Base-by-base conservation (phyloP, 148 eudicot species). In the Camellia granthamiana region DNA sequence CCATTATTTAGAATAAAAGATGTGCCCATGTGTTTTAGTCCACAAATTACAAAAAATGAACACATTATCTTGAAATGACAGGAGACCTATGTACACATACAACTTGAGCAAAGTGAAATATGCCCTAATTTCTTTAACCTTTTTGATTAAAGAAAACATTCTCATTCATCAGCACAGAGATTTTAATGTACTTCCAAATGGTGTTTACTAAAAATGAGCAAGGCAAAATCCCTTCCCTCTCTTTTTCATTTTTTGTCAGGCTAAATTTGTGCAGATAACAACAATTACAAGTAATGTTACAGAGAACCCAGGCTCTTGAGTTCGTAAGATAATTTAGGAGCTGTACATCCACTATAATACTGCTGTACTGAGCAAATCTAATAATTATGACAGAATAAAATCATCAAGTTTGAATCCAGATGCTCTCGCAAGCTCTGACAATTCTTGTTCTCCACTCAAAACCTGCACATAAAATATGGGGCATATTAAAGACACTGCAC, bases 361-460 rank as follows among this genome's bases (percentile, higher is more conserved):
- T 72, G 55, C 2, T 21, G 19, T 51, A 7, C 11, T 16, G 15
- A 8, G 18, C 38, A 52, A 18, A 52, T 55, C 65, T 72, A 30
- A 30, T 30, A 30, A 79, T 30, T 77, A 75, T 42, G 80, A 47
- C 47, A 38, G 77, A 79, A 64, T 74, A 49, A 46, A 75, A 66
- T 82, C 84, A 46, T 88, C 92, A 38, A 71, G 79, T 61, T 79
- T 81, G 74, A 91, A 86, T 68, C 92, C 93, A 52, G 97, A 89
- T 58, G 83, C 76, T 19, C 54, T 76, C 8, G 92, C 97, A 83
- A 91, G 97, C 81, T 90, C 90, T 21, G 85, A 77, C 66, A 93
- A 83, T 41, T 86, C 86, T 82, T 90, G 89, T 79, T 90, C 91
- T 60, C 97, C 97, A 41, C 91, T 88, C 69, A 90, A 79, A 38